phyloP scores from a whole-genome alignment of 2,329 filamentous ascomycete genomes.

The Phoma sp. region DNA sequence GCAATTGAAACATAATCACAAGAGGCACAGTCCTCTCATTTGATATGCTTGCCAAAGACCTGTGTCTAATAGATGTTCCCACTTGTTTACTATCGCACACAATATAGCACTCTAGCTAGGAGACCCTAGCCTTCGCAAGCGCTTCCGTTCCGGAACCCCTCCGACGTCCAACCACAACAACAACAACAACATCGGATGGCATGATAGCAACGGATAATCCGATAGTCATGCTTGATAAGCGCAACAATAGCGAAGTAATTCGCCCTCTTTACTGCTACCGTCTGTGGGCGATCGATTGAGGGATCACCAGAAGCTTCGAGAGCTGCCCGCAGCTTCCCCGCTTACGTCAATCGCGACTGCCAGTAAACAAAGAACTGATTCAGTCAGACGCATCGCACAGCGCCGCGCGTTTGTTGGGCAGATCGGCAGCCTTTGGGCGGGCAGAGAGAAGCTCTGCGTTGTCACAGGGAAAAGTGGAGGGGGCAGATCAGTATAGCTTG shows the following conservation, averaged over 20 bases:
- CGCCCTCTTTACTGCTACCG: slow-evolving; percentile 14
- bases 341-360: slow-evolving; percentile 18
- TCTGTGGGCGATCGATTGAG: slow-evolving; percentile 28
- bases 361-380: slow-evolving; percentile 1
- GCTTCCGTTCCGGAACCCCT: slow-evolving; percentile 22
- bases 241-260: slow-evolving; percentile 21
- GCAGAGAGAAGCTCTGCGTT: slow-evolving; percentile 10
- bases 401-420: not conserved
- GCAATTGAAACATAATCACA: not conserved
- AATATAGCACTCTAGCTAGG: slow-evolving; percentile 7
- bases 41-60: not conserved
- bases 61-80: not conserved
- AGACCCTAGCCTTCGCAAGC: slow-evolving; percentile 23
- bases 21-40: not conserved
- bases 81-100: not conserved
- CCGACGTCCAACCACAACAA: slow-evolving; percentile 23
- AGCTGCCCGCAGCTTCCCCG: slow-evolving; percentile 31
- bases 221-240: slow-evolving; percentile 23
- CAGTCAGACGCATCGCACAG: slow-evolving; percentile 11
- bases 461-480: slow-evolving; percentile 16
- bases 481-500: slow-evolving; percentile 5
- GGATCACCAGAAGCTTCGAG: slow-evolving; percentile 4
- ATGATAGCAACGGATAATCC: slow-evolving; percentile 27
- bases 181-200: slow-evolving; percentile 28
- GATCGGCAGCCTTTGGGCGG: slow-evolving; percentile 13